Conservation (phyloP, 192 early-diverging fungal genomes). For the Anaeromyces robustus region DNA sequence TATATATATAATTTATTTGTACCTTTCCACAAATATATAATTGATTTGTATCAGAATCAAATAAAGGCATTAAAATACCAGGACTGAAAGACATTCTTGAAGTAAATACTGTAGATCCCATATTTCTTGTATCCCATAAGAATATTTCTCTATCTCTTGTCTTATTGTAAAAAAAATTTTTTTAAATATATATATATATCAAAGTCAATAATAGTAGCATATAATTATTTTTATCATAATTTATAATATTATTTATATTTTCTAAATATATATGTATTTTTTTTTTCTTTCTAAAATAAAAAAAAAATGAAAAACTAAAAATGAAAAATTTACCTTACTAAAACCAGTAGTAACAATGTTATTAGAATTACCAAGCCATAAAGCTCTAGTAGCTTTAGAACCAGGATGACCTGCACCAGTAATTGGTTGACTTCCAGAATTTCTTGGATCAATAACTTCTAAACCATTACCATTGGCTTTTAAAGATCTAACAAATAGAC, state of each 20-base stretch:
- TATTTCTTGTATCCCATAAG: conserved; percentile 58
- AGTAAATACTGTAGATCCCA: conserved; percentile 36
- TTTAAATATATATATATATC: too few relatives aligned
- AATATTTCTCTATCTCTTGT: conserved; percentile 41
- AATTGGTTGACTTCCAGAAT: conserved; percentile 6
- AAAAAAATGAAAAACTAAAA: too few relatives aligned
- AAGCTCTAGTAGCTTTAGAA: conserved; percentile 40
- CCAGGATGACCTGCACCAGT: conserved; percentile 33
- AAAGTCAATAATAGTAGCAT: too few relatives aligned
- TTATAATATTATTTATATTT: not conserved
- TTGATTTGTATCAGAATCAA: conserved; percentile 65
- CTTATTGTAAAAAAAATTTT: too few relatives aligned
- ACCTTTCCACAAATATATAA: conserved; percentile 48
- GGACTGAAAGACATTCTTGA: conserved; percentile 48
- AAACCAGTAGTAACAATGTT: conserved; percentile 58
- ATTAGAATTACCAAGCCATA: conserved; percentile 53
- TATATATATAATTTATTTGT: too few relatives aligned
- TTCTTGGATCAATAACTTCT: conserved; percentile 39
- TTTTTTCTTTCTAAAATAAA: too few relatives aligned
- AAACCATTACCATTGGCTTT: conserved; percentile 33
- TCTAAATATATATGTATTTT: too few relatives aligned
- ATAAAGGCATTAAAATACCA: conserved; percentile 54
- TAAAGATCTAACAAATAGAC: conserved; percentile 22
- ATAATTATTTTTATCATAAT: too few relatives aligned
- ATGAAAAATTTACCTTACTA: conserved; percentile 21